Base-by-base conservation (phyloP, 371 early-diverging fungal genomes). In the Lichtheimia ornata region DNA sequence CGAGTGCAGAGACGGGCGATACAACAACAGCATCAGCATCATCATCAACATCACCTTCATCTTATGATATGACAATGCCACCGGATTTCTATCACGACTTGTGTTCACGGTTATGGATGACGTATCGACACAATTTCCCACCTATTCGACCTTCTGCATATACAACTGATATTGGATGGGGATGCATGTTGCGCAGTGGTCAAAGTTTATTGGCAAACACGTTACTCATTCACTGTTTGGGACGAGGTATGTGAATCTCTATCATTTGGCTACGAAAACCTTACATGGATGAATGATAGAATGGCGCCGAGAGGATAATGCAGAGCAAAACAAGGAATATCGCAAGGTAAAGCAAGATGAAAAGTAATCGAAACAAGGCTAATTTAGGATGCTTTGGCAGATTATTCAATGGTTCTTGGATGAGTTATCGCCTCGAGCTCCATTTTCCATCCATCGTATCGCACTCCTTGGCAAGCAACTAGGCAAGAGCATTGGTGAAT, bases 161-260 rank as follows among this genome's bases (percentile, higher is more conserved):
- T 65, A 94, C 92, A 24, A 87, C 91, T 1, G 98, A 94, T 60
- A 86, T 89, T 43, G 97, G 96, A 2, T 96, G 96, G 96, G 98
- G 98, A 0, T 98, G 98, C 74, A 98, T 98, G 98, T 75, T 98
- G 45, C 75, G 98, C 27, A 92, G 93, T 41, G 97, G 96, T 0
- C 98, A 98, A 70, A 93, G 93, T 72, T 72, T 98, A 55, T 76
- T 98, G 53, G 94, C 94, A 1, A 93, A 94, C 64, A 88, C 95
- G 0, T 73, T 96, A 11, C 67, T 93, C 56, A 67, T 90, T 11
- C 90, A 89, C 55, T 71, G 79, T 35, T 72, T 93, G 65, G 89
- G 90, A 5, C 73, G 88, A 81, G 86, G 91, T 78, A 78, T 67
- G 51, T 12, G 9, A 25, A 20, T 9, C 9, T 18, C 4, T 35